These are phyloP conservation scores for Aspergillus intermedius DNA, from an alignment of 2,329 filamentous ascomycete genomes.

Conservation along the genomic window DNA sequence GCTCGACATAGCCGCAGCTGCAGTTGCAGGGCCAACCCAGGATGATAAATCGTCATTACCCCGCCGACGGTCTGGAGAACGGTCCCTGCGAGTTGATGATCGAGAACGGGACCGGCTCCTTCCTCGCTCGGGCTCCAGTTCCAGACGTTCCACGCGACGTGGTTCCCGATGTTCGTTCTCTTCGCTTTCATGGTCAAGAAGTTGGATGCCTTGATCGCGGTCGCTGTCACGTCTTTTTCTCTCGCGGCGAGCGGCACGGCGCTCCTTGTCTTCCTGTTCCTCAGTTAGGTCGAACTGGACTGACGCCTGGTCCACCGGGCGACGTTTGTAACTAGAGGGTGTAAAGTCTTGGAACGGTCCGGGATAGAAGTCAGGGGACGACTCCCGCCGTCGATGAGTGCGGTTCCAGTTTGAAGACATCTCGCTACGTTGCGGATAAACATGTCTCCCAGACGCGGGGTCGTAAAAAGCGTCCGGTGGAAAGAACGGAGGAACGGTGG, in stretches of 20 bases:
- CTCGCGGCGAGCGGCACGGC: slow-evolving; percentile 23
- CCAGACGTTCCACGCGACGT: slow-evolving; percentile 8
- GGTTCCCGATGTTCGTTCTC: slow-evolving; percentile 14
- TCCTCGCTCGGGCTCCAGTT: slow-evolving; percentile 12
- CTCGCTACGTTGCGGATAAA: slow-evolving; percentile 7
- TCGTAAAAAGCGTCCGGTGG: slow-evolving; percentile 15
- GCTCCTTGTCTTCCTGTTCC: slow-evolving; percentile 48
- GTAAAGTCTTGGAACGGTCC: slow-evolving; percentile 12
- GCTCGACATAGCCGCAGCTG: slow-evolving; percentile 36
- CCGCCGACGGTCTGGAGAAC: background rate
- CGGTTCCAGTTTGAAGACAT: slow-evolving; percentile 1
- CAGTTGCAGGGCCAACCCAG: slow-evolving; percentile 33
- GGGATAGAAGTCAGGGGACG: slow-evolving; percentile 38
- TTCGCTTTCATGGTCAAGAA: slow-evolving; percentile 22
- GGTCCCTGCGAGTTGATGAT: background rate
- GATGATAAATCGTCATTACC: slow-evolving; percentile 20
- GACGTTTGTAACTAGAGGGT: slow-evolving; percentile 23
- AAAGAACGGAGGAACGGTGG: slow-evolving; percentile 37
- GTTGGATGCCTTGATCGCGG: slow-evolving; percentile 16
- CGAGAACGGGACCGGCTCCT: slow-evolving; percentile 5
- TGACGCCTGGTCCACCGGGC: slow-evolving; percentile 35
- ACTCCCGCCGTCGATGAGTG: slow-evolving; percentile 38
- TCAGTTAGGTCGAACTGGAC: slow-evolving; percentile 55
- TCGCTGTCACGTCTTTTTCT: slow-evolving; percentile 16
- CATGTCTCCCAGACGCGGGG: background rate